Percentiles rank a stretch among this genome's conserved stretches.
Conservation (phyloP, 2,329 filamentous ascomycete genomes). For the Aspergillus sp. region DNA sequence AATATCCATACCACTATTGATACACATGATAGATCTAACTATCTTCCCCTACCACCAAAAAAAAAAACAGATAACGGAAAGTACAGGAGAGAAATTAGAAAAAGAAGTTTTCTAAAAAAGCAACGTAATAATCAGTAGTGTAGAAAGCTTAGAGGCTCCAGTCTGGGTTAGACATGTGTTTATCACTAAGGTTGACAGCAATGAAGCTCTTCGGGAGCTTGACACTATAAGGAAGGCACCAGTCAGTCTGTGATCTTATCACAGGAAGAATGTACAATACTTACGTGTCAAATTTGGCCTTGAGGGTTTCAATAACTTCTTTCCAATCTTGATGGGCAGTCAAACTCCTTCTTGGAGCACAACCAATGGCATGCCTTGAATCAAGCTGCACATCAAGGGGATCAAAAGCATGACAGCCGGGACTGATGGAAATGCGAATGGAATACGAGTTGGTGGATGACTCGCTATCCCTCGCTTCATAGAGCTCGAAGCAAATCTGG, state of each 20-base stretch:
- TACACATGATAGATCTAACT: too few species aligned
- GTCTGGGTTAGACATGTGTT: slow-evolving; percentile 29
- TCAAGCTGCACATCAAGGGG: slow-evolving; percentile 94
- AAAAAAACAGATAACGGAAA: too few species aligned
- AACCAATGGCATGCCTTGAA: slow-evolving; percentile 92
- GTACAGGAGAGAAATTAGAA: too few species aligned
- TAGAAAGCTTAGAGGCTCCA: neutral
- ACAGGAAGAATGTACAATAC: slow-evolving; percentile 27
- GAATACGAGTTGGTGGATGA: slow-evolving; percentile 81
- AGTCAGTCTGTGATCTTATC: slow-evolving; percentile 3
- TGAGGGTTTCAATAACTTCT: slow-evolving; percentile 88
- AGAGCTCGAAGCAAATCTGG: slow-evolving; percentile 96
- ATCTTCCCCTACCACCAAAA: too few species aligned
- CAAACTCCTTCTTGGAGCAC: slow-evolving; percentile 79
- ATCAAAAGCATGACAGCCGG: slow-evolving; percentile 93
- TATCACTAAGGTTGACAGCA: slow-evolving; percentile 46
- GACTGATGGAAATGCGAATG: slow-evolving; percentile 91
- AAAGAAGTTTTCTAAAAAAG: neutral
- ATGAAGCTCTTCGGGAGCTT: slow-evolving; percentile 47
- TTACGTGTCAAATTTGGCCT: slow-evolving; percentile 91
- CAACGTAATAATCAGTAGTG: neutral
- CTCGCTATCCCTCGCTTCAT: slow-evolving; percentile 81
- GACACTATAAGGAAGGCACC: slow-evolving; percentile 29
- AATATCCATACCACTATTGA: too few species aligned
- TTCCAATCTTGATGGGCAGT: slow-evolving; percentile 94